Conservation (phyloP, 257 asterid species). For the Gynochthodes officinalis region DNA sequence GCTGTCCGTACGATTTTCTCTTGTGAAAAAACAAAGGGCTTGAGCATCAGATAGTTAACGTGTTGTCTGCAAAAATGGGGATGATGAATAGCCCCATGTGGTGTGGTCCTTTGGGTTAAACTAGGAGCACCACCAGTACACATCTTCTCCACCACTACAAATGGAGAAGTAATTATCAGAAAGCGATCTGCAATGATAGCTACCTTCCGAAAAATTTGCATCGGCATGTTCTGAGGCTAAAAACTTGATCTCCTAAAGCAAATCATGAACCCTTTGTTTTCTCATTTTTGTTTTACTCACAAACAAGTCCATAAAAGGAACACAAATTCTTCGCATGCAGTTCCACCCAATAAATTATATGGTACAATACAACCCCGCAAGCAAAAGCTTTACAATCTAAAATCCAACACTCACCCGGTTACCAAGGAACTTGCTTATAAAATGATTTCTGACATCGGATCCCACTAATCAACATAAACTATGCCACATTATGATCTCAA, state of each 20-base stretch:
- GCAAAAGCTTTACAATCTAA: not conserved
- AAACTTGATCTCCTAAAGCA: conserved; percentile 19
- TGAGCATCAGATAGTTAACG: not conserved
- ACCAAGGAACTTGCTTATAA: not conserved
- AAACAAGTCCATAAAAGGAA: not conserved
- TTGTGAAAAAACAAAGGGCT: not conserved
- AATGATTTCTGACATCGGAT: not conserved
- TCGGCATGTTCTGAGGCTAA: conserved; percentile 72
- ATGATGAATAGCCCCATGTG: not conserved
- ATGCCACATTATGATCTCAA: not conserved
- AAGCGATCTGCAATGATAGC: conserved; percentile 18
- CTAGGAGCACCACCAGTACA: not conserved
- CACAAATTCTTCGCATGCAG: conserved; percentile 16
- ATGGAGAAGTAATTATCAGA: conserved; percentile 1
- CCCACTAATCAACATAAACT: not conserved
- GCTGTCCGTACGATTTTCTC: conserved; percentile 2
- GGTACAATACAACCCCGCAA: not conserved
- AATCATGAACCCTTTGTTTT: conserved; percentile 13
- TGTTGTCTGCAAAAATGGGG: not conserved
- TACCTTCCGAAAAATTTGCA: conserved; percentile 13
- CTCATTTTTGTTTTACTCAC: conserved; percentile 23
- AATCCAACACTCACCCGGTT: not conserved
- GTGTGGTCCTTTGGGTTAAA: conserved; percentile 16
- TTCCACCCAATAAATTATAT: not conserved
- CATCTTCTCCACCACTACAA: not conserved